Evolutionary conservation across 2,329 filamentous ascomycete genomes (phyloP), one percentile per base, ranked within the genome.

Genomic region (Sclerotinia nivalis): DNA sequence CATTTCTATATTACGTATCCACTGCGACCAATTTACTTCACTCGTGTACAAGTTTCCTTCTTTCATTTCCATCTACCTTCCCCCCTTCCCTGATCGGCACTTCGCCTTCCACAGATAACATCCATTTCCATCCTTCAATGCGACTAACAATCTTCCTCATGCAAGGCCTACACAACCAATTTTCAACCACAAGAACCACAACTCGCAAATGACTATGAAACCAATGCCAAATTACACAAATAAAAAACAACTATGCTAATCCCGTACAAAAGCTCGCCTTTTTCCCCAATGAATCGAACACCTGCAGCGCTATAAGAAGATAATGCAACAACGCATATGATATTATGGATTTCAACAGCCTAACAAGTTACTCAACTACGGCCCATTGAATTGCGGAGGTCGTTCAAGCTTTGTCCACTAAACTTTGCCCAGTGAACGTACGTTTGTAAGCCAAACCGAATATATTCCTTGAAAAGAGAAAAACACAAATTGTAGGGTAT

Each of bases 1-100:
- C 45, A 61, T 62, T 62, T 68, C 43, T 68, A 68, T 62, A 68
- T 68, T 65, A 65, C n/a, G 47, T 52, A 68, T 68, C 37, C 45
- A 45, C 56, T 49, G 25, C 45, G 37, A 34, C 61, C 34, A 52
- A 62, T 31, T 40, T 66, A 22, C 47, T 54, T 52, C 55, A 54
- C n/a, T 68, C 56, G 45, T 62, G 56, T 68, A 62, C 55, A 68
- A n/a, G n/a, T 52, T 61, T 40, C 28, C 43, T 43, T 1, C 56
- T 22, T 49, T n/a, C 59, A 45, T 54, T 37, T 45, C 22, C 50
- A 12, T 12, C 12, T 20, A 18, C 43, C 28, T 6, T 49, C 31
- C 20, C 37, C 28, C 25, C 22, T 12, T 22, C 9, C 34, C 34
- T 43, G 13, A 15, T 13, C 5, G 18, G 3, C 34, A 28, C 49